A percentile compares a stretch with the other conserved stretches of the same genome.
These are phyloP conservation scores for Thozetella sp. DNA, from an alignment of 495 filamentous ascomycete genomes.

Conservation along the genomic window DNA sequence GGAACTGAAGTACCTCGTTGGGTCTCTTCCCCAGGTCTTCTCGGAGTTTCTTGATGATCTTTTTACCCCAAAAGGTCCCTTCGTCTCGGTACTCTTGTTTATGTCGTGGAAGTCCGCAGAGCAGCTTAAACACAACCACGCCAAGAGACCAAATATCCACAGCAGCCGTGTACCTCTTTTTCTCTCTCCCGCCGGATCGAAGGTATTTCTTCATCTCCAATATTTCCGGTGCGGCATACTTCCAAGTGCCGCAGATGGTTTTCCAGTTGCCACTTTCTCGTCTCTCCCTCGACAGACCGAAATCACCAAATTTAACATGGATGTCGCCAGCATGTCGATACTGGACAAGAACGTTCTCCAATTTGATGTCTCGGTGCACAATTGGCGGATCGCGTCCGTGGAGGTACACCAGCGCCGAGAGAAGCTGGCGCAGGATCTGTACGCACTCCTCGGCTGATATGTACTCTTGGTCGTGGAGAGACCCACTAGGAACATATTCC, in stretches of 20 bases:
- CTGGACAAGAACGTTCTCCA: conserved; percentile 7
- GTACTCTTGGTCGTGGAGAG: conserved; percentile 5
- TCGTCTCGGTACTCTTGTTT: no score
- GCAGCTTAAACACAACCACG: background rate
- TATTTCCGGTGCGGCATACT: background rate
- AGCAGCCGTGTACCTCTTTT: background rate
- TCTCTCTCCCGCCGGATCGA: no score
- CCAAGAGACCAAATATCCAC: background rate
- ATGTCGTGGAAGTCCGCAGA: background rate
- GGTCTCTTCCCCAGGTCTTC: no score
- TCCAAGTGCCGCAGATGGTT: background rate
- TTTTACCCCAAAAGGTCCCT: no score
- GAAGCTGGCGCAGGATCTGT: background rate
- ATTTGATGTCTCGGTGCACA: conserved; percentile 11
- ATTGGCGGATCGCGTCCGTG: conserved; percentile 6
- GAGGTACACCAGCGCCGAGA: conserved; percentile 7
- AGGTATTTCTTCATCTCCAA: background rate
- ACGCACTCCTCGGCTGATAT: conserved; percentile 4
- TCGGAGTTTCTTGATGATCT: no score
- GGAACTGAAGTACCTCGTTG: no score
- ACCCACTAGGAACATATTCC: conserved; percentile 10
- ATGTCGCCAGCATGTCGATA: background rate
- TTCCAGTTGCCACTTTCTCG: conserved; percentile 1
- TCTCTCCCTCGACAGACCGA: conserved; percentile 6
- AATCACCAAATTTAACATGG: conserved; percentile 8